Evolutionary conservation across 306 rosid species (phyloP).

Genomic region (Urtica urens): DNA sequence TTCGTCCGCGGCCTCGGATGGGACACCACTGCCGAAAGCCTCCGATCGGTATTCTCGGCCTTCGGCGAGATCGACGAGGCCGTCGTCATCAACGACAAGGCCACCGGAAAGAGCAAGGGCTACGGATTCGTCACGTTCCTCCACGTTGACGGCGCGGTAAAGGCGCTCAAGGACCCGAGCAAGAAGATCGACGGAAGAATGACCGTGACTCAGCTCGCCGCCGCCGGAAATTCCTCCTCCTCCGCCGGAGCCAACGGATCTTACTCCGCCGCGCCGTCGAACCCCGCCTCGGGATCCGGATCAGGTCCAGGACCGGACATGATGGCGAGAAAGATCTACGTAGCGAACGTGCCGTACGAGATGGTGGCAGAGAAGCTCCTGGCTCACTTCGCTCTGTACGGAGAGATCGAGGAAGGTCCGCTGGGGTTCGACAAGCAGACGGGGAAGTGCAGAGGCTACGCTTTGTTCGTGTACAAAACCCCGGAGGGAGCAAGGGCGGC

Average conservation of each 20-base stretch:
- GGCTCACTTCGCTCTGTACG: slow-evolving; percentile 60
- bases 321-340: slow-evolving; percentile 64
- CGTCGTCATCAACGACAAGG: slow-evolving; percentile 71
- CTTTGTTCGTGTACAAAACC: slow-evolving; percentile 72
- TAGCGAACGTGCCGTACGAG: slow-evolving; percentile 80
- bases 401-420: slow-evolving; percentile 94
- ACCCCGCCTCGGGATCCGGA: not conserved
- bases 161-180: slow-evolving; percentile 88
- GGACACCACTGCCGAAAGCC: slow-evolving; percentile 89
- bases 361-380: slow-evolving; percentile 69
- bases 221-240: not conserved
- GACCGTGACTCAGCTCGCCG: slow-evolving; percentile 94
- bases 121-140: slow-evolving; percentile 82
- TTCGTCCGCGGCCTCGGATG: slow-evolving; percentile 94
- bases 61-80: slow-evolving; percentile 94
- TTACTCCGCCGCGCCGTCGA: too few relatives aligned
- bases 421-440: slow-evolving; percentile 92
- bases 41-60: slow-evolving; percentile 75
- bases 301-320: slow-evolving; percentile 24
- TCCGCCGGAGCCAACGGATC: not conserved
- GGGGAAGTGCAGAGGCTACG: slow-evolving; percentile 79
- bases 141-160: slow-evolving; percentile 78
- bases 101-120: slow-evolving; percentile 73
- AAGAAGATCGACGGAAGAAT: slow-evolving; percentile 93
- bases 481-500: slow-evolving; percentile 86